Conservation (phyloP, 257 asterid genomes). For the Nyctanthes arbortristis region DNA sequence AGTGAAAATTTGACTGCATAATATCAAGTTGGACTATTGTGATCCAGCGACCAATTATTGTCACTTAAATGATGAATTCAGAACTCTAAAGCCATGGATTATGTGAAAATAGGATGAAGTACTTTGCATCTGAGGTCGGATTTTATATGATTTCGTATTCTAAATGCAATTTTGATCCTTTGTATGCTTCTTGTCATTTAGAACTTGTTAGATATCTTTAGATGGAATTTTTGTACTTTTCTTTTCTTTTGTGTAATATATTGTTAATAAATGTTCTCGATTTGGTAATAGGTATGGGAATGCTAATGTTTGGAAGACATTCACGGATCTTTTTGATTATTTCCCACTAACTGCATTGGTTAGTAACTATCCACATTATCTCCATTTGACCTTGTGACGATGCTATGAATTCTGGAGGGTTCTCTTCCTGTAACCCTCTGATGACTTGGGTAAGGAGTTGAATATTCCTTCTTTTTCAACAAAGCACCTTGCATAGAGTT, state of each 20-base stretch:
- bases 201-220: conserved; percentile 8
- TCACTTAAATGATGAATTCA: conserved; percentile 1
- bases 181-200: neutral
- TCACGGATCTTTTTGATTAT: conserved; percentile 90
- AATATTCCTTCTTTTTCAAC: conserved; percentile 3
- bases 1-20: neutral
- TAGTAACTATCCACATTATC: conserved; percentile 32
- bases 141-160: conserved; percentile 1
- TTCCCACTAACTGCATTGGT: conserved; percentile 95
- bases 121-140: conserved; percentile 6
- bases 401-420: neutral
- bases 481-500: neutral
- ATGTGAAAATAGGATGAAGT: conserved; percentile 11
- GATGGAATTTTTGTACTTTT: neutral
- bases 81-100: conserved; percentile 2
- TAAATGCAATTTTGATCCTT: neutral
- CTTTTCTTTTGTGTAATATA: neutral
- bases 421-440: conserved; percentile 7
- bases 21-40: neutral
- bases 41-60: neutral
- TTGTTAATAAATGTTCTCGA: conserved; percentile 17
- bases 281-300: conserved; percentile 70
- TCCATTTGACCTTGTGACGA: conserved; percentile 2
- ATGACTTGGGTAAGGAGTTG: conserved; percentile 6
- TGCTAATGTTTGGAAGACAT: conserved; percentile 95